Conservation (phyloP, 169 alveolate genomes). For the Plasmodium sp. region DNA sequence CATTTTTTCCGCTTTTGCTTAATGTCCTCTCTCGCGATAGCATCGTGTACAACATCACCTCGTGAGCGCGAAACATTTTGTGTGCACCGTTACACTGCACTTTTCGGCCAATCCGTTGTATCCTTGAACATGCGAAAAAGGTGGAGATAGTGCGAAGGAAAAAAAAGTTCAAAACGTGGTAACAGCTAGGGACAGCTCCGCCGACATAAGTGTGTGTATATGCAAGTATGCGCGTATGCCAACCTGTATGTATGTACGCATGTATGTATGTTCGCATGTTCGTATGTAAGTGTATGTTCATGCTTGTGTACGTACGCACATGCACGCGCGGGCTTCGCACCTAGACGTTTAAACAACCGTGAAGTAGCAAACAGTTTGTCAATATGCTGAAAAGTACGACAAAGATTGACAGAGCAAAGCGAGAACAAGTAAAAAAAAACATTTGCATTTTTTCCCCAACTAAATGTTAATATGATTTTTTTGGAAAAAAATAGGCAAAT, state of each 20-base stretch:
- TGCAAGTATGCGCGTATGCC: neutral
- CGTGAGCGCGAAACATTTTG: neutral
- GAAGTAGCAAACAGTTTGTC: conserved; percentile 48
- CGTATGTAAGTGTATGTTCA: neutral
- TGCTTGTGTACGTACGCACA: neutral
- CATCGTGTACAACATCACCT: neutral
- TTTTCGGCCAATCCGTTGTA: neutral
- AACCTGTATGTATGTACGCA: neutral
- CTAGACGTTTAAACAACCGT: conserved; percentile 20
- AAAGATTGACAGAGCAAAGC: conserved; percentile 57
- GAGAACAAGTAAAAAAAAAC: conserved; percentile 60
- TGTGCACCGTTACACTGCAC: neutral
- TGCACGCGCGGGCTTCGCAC: neutral
- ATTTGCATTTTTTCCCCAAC: neutral
- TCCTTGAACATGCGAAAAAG: conserved; percentile 22
- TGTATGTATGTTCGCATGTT: neutral
- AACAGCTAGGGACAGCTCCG: neutral
- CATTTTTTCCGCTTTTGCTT: neutral
- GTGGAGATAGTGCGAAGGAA: conserved; percentile 7
- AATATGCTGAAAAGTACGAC: conserved; percentile 72
- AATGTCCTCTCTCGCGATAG: neutral
- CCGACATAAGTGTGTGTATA: neutral
- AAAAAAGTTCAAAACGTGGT: neutral
- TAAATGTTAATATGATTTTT: neutral
- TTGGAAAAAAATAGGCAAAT: neutral